phyloP scores from a whole-genome alignment of 1,284 basidiomycete genomes.

The Chiua sp. region DNA sequence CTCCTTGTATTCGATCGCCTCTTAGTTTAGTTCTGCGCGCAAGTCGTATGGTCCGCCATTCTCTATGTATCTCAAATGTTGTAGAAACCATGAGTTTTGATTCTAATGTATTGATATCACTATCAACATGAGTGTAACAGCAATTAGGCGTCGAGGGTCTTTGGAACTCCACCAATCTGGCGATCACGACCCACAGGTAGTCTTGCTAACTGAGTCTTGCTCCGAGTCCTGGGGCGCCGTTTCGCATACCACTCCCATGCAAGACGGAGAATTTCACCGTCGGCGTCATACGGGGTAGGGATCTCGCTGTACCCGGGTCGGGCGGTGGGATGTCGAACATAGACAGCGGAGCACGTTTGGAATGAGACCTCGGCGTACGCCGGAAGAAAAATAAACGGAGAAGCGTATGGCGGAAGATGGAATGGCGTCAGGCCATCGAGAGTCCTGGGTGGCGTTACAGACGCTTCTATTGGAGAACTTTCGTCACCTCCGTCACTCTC shows the following conservation, averaged over 20 bases:
- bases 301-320: constrained; percentile 93
- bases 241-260: constrained; percentile 94
- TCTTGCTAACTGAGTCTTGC: constrained; percentile 66
- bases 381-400: constrained; percentile 95
- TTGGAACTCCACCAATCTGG: constrained; percentile 23
- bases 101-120: not conserved
- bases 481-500: constrained; percentile 17
- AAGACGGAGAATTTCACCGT: constrained; percentile 85
- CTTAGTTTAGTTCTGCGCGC: no score
- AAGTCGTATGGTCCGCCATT: not conserved
- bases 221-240: constrained; percentile 73
- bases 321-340: constrained; percentile 95
- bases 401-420: constrained; percentile 85
- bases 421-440: constrained; percentile 67
- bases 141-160: not conserved
- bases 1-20: no score
- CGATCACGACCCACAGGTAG: constrained; percentile 67
- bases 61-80: not conserved
- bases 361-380: constrained; percentile 95
- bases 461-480: not conserved
- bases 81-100: not conserved
- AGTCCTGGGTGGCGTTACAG: constrained; percentile 12
- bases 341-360: constrained; percentile 91
- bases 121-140: constrained; percentile 2
- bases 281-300: constrained; percentile 92